Evolutionary conservation across 441 rosid species (phyloP).

Genomic region (Populus trichocarpa): DNA sequence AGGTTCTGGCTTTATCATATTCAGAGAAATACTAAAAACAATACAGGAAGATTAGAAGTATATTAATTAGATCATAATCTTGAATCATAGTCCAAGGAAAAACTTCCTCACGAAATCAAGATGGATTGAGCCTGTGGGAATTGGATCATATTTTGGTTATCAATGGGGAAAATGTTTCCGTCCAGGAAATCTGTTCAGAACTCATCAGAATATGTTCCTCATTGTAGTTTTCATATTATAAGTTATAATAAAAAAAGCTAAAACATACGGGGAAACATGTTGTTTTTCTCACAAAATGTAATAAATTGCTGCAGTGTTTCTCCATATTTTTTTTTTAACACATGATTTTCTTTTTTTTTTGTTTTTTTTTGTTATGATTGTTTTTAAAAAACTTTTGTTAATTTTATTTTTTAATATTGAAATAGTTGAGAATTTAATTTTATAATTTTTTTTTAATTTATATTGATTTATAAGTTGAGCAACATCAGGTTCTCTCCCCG

Average conservation of each 20-base stretch:
- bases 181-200: neutral
- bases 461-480: neutral
- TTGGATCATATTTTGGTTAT: neutral
- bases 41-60: neutral
- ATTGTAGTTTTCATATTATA: neutral
- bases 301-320: no score
- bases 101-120: neutral
- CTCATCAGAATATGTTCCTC: neutral
- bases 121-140: neutral
- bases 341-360: no score
- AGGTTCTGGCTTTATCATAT: conserved; percentile 14
- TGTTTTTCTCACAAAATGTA: no score
- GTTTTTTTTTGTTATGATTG: no score
- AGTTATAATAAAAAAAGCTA: no score
- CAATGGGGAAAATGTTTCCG: neutral
- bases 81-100: neutral
- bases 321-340: no score
- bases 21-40: neutral
- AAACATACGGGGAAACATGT: no score
- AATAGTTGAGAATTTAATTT: no score
- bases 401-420: no score
- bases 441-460: no score
- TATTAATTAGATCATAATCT: neutral
- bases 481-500: neutral
- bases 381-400: no score